A percentile compares a stretch with the other conserved stretches of the same genome.
Evolutionary conservation across 352 stramenopile genomes (phyloP).

Genomic region (Pythium graminicola): DNA sequence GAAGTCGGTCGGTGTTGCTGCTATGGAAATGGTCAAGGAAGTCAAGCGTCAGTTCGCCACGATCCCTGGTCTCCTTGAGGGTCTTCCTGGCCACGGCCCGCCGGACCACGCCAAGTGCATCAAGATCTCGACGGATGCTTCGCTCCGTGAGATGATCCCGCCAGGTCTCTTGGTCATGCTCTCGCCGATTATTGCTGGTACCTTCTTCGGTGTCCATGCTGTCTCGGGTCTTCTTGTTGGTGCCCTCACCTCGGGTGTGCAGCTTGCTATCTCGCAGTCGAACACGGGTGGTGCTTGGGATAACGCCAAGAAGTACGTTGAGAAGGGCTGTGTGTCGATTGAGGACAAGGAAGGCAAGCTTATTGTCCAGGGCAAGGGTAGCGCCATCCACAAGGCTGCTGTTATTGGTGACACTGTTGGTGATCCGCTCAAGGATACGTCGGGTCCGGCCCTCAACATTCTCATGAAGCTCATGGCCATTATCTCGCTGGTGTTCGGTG

Average conservation of each 20-base stretch:
- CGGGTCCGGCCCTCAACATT: slow-evolving; percentile 98
- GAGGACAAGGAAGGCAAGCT: slow-evolving; percentile 90
- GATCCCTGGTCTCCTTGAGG: slow-evolving; percentile 97
- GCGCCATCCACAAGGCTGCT: slow-evolving; percentile 97
- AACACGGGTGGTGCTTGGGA: slow-evolving; percentile 99
- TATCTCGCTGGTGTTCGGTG: slow-evolving; percentile 98
- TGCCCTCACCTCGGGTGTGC: slow-evolving; percentile 93
- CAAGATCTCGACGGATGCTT: slow-evolving; percentile 98
- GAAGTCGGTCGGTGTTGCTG: slow-evolving; percentile 97
- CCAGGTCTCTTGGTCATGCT: slow-evolving; percentile 98
- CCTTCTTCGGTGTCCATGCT: slow-evolving; percentile 97
- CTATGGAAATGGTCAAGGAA: slow-evolving; percentile 99
- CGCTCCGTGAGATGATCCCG: slow-evolving; percentile 98
- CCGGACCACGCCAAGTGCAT: slow-evolving; percentile 93
- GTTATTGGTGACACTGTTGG: slow-evolving; percentile 98
- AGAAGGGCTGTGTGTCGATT: slow-evolving; percentile 91
- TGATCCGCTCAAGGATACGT: slow-evolving; percentile 99
- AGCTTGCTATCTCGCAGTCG: slow-evolving; percentile 98
- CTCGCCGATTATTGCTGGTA: slow-evolving; percentile 96
- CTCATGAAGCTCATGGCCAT: slow-evolving; percentile 99
- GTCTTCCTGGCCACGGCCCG: slow-evolving; percentile 78
- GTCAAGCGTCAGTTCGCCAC: slow-evolving; percentile 99
- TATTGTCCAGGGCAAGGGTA: slow-evolving; percentile 92
- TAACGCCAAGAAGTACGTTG: slow-evolving; percentile 99
- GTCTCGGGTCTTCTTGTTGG: slow-evolving; percentile 97